phyloP scores from a whole-genome alignment of 2,329 filamentous ascomycete species.

The Aspergillus fijiensis region DNA sequence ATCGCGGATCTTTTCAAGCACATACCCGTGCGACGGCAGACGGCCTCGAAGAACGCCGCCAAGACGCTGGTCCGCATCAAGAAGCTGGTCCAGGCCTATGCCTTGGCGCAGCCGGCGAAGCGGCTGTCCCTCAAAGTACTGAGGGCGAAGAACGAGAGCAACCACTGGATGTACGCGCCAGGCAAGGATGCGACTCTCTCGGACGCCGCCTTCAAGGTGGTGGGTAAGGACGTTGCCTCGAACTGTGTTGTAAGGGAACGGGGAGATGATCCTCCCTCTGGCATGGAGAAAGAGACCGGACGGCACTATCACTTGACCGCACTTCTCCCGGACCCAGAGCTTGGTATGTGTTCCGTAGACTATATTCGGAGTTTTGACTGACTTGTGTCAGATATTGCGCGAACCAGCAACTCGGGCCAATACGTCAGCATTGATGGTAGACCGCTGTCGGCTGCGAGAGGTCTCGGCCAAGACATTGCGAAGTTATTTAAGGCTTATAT shows the following conservation, averaged over 20 bases:
- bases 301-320: conserved; percentile 47
- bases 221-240: conserved; percentile 54
- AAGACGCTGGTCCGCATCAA: conserved; percentile 55
- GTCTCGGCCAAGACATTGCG: conserved; percentile 55
- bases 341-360: conserved; percentile 26
- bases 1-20: conserved; percentile 57
- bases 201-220: conserved; percentile 57
- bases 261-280: conserved; percentile 26
- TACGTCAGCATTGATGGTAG: conserved; percentile 60
- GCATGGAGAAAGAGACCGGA: not conserved
- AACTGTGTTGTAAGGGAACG: conserved; percentile 45
- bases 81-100: conserved; percentile 58
- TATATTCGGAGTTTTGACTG: conserved; percentile 12
- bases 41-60: conserved; percentile 50
- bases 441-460: conserved; percentile 52
- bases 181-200: conserved; percentile 47
- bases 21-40: conserved; percentile 61
- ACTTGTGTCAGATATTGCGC: conserved; percentile 37
- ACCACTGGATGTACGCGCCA: conserved; percentile 62
- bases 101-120: conserved; percentile 57
- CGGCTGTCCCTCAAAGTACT: conserved; percentile 56
- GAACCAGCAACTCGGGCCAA: conserved; percentile 40
- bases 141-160: conserved; percentile 60
- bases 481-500: conserved; percentile 53
- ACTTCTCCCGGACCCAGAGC: conserved; percentile 50